Percentiles rank a stretch among this genome's conserved stretches.
These are phyloP conservation scores for Syzygium aqueum DNA, from an alignment of 345 rosid species.

Conservation along the genomic window DNA sequence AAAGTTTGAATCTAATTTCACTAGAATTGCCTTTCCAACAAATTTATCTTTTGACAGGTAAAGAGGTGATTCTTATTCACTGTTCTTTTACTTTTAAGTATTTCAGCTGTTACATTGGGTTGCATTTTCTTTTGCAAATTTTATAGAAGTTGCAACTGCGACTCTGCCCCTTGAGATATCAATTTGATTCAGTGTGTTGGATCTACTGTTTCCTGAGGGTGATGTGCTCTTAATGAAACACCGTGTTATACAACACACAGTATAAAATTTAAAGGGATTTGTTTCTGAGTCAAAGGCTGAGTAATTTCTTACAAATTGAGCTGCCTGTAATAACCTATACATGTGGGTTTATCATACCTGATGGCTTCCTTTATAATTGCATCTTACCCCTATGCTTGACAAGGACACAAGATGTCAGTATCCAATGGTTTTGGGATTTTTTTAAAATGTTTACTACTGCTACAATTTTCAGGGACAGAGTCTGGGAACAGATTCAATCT, in stretches of 20 bases:
- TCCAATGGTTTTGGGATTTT: neutral
- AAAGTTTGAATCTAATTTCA: neutral
- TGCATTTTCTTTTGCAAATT: neutral
- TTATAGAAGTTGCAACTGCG: neutral
- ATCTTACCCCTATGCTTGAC: neutral
- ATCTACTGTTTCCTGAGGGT: neutral
- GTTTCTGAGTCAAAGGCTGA: neutral
- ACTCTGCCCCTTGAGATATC: neutral
- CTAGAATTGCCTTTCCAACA: neutral
- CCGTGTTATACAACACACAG: fast-evolving
- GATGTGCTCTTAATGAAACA: neutral
- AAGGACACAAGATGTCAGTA: neutral
- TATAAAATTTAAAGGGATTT: neutral
- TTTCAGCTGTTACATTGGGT: neutral
- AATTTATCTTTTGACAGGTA: neutral
- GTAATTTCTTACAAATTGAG: neutral
- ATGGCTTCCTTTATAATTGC: neutral
- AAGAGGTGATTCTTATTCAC: fast-evolving
- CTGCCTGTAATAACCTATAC: neutral
- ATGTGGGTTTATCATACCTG: neutral
- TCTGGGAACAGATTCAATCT: slow-evolving; percentile 6
- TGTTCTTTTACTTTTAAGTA: neutral
- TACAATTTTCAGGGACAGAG: slow-evolving; percentile 16
- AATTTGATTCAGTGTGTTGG: neutral
- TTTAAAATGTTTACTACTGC: neutral